Evolutionary conservation across 306 rosid species (phyloP), one percentile per base, ranked within the genome.

Genomic region (Clitoria ternatea): DNA sequence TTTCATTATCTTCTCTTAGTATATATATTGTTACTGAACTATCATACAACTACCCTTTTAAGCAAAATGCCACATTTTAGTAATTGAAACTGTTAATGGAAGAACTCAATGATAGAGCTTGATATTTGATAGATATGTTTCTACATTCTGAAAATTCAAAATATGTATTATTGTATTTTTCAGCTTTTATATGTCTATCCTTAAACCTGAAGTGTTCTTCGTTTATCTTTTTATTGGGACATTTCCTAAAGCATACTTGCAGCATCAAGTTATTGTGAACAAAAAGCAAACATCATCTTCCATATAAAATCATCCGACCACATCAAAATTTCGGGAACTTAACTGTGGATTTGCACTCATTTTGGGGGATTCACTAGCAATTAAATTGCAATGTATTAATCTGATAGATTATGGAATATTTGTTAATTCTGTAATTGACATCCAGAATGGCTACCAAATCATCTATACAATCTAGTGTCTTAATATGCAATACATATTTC

Each of bases 341-440:
- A 60, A 50, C 24, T 69, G 20, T 40, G 73, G 66, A 29, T 52
- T 61, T 37, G 24, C 13, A 11, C 19, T 22, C 18, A 7, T 53
- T 75, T 56, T 43, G 45, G 9, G 19, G 36, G 35, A 14, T 49
- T 54, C 33, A 13, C 27, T 64, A 19, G 69, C 67, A 29, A 37
- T 61, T 49, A 54, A n/a, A 35, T 40, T 19, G 12, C 55, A 42
- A 53, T 33, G 22, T 26, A n/a, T n/a, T n/a, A n/a, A n/a, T n/a
- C 9, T 27, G 14, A 42, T 56, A 23, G 29, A 30, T 29, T 22
- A 15, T 55, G 47, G 49, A 54, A 37, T 40, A 23, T 8, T 49
- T 71, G 15, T n/a, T n/a, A n/a, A n/a, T n/a, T n/a, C n/a, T n/a
- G 63, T 63, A 19, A 57, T 2, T 71, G 66, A 60, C 44, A 15